These are phyloP conservation scores for Theileria sp. DNA, from an alignment of 169 alveolate genomes.

Conservation along the genomic window DNA sequence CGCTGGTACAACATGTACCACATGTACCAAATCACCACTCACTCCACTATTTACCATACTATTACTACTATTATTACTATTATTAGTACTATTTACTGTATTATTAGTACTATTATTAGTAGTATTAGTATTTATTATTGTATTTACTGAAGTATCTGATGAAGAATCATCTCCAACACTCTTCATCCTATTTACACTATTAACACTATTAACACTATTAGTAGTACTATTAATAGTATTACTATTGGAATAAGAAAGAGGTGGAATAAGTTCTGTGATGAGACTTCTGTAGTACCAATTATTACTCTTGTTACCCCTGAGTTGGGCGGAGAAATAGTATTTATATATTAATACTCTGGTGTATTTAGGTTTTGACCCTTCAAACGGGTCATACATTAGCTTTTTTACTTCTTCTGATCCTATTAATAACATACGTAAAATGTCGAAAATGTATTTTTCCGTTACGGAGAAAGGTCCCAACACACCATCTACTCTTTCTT, in stretches of 20 bases:
- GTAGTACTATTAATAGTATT: too few relatives aligned
- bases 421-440: slow-evolving; percentile 17
- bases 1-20: slow-evolving; percentile 45
- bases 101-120: too few relatives aligned
- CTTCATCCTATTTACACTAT: too few relatives aligned
- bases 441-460: slow-evolving; percentile 17
- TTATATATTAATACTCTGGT: slow-evolving; percentile 47
- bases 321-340: slow-evolving; percentile 13
- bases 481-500: too few relatives aligned
- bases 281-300: slow-evolving; percentile 21
- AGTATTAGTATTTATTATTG: background rate
- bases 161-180: too few relatives aligned
- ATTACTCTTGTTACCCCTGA: background rate
- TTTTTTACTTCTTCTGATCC: slow-evolving; percentile 13
- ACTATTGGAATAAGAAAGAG: slow-evolving; percentile 7
- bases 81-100: too few relatives aligned
- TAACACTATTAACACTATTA: background rate
- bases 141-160: too few relatives aligned
- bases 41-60: background rate
- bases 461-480: background rate
- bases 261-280: slow-evolving; percentile 40
- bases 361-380: slow-evolving; percentile 43
- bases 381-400: slow-evolving; percentile 42
- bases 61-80: background rate
- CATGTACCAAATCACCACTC: slow-evolving; percentile 32